Conservation (phyloP, 2,329 filamentous ascomycete genomes). For the Cladosporium sphaerospermum region DNA sequence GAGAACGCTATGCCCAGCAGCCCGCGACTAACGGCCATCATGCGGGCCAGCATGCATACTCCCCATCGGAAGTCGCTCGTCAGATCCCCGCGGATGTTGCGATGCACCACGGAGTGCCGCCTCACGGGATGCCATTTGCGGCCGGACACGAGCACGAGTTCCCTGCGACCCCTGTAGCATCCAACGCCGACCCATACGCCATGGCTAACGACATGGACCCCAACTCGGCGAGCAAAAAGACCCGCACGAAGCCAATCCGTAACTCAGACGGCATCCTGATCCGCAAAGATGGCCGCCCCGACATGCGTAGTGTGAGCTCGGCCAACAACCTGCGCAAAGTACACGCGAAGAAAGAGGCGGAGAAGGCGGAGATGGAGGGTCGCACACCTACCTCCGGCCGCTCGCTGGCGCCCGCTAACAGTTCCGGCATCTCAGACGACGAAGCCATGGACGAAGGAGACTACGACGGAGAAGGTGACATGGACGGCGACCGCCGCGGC, state of each 20-base stretch:
- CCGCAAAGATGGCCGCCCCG: slow-evolving; percentile 45
- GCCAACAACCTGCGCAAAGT: slow-evolving; percentile 48
- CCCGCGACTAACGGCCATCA: slow-evolving; percentile 34
- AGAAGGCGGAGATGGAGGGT: slow-evolving; percentile 27
- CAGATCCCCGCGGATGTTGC: neutral
- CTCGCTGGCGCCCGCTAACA: slow-evolving; percentile 8
- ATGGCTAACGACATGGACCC: slow-evolving; percentile 15
- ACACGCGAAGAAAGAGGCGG: slow-evolving; percentile 43
- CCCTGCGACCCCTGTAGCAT: slow-evolving; percentile 20
- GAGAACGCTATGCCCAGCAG: slow-evolving; percentile 30
- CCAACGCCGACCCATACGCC: slow-evolving; percentile 14
- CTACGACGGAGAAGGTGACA: slow-evolving; percentile 2
- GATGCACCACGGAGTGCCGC: slow-evolving; percentile 12
- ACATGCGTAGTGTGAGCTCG: slow-evolving; percentile 47
- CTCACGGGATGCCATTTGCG: slow-evolving; percentile 9
- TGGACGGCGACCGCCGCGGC: neutral
- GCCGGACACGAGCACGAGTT: slow-evolving; percentile 19
- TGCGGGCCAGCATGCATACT: slow-evolving; percentile 17
- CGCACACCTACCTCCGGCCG: slow-evolving; percentile 19
- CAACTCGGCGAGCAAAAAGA: slow-evolving; percentile 35
- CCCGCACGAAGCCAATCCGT: slow-evolving; percentile 44
- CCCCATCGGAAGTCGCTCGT: slow-evolving; percentile 14
- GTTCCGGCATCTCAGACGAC: slow-evolving; percentile 10
- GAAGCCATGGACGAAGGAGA: slow-evolving; percentile 10
- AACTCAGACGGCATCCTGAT: slow-evolving; percentile 47